phyloP scores from a whole-genome alignment of 495 filamentous ascomycete species.

The Platismatia glauca region DNA sequence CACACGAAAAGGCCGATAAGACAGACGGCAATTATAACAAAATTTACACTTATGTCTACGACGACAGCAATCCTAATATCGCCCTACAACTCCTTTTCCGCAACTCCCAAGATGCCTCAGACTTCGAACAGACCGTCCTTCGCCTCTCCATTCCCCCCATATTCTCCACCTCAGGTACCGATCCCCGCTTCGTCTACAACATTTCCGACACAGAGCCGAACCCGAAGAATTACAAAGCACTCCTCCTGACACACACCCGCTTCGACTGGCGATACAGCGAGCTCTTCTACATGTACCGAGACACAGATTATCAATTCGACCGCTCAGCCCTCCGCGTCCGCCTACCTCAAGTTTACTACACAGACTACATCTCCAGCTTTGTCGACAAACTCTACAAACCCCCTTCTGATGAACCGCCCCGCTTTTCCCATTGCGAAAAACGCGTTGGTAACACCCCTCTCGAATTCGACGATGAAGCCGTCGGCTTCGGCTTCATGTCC shows the following conservation, averaged over 20 bases:
- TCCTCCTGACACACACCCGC: constrained; percentile 26
- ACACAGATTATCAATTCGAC: constrained; percentile 31
- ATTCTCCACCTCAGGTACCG: constrained; percentile 25
- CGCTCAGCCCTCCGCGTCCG: constrained; percentile 25
- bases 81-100: constrained; percentile 29
- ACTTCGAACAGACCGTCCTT: constrained; percentile 30
- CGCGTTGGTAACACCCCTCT: constrained; percentile 21
- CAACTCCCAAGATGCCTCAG: constrained; percentile 25
- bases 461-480: constrained; percentile 27
- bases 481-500: constrained; percentile 28
- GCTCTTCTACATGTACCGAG: constrained; percentile 31
- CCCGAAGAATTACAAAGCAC: constrained; percentile 34
- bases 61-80: constrained; percentile 33
- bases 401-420: constrained; percentile 23
- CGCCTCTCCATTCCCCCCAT: constrained; percentile 23
- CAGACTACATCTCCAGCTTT: constrained; percentile 36
- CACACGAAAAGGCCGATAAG: constrained; percentile 28
- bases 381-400: constrained; percentile 31
- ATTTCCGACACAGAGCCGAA: constrained; percentile 30
- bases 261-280: constrained; percentile 29
- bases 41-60: constrained; percentile 33
- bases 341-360: constrained; percentile 29
- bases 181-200: constrained; percentile 30
- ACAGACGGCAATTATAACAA: constrained; percentile 34
- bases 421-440: constrained; percentile 35